Evolutionary conservation across 805 yeast genomes (phyloP).

Genomic region (Ogataea henricii): DNA sequence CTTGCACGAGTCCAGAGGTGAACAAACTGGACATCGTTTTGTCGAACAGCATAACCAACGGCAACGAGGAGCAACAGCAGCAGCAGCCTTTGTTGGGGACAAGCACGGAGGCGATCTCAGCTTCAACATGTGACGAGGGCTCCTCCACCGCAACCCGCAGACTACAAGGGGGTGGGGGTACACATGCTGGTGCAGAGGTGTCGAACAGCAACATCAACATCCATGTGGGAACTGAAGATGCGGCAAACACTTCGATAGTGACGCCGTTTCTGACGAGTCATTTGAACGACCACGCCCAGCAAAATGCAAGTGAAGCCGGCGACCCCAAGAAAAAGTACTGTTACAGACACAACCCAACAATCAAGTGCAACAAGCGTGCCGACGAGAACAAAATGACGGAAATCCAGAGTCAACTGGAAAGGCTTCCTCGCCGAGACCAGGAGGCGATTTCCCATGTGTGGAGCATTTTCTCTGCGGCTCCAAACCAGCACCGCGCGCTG

Average conservation of each 20-base stretch:
- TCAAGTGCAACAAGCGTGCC: slow-evolving; percentile 67
- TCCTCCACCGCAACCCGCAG: no score
- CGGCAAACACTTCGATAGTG: slow-evolving; percentile 27
- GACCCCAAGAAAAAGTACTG: slow-evolving; percentile 73
- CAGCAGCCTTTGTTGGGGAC: not conserved
- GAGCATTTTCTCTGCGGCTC: slow-evolving; percentile 80
- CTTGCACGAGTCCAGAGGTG: slow-evolving; percentile 24
- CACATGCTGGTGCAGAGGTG: not conserved
- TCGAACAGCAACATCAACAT: not conserved
- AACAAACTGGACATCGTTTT: slow-evolving; percentile 23
- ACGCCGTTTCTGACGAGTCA: slow-evolving; percentile 39
- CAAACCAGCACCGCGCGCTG: slow-evolving; percentile 65
- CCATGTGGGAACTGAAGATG: slow-evolving; percentile 7
- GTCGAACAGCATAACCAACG: slow-evolving; percentile 15
- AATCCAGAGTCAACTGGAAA: slow-evolving; percentile 59
- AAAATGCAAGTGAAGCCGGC: slow-evolving; percentile 26
- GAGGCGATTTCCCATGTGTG: slow-evolving; percentile 80
- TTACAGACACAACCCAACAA: slow-evolving; percentile 91
- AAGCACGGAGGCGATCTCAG: not conserved
- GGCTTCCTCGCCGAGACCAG: slow-evolving; percentile 68
- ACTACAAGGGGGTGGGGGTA: not conserved
- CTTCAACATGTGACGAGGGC: not conserved
- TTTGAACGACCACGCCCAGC: slow-evolving; percentile 34
- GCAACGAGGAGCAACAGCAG: slow-evolving; percentile 3
- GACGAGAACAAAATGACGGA: slow-evolving; percentile 65